Evolutionary conservation across 148 eudicot genomes (phyloP), one percentile per base, ranked within the genome.

Genomic region (Fagopyrum tataricum): DNA sequence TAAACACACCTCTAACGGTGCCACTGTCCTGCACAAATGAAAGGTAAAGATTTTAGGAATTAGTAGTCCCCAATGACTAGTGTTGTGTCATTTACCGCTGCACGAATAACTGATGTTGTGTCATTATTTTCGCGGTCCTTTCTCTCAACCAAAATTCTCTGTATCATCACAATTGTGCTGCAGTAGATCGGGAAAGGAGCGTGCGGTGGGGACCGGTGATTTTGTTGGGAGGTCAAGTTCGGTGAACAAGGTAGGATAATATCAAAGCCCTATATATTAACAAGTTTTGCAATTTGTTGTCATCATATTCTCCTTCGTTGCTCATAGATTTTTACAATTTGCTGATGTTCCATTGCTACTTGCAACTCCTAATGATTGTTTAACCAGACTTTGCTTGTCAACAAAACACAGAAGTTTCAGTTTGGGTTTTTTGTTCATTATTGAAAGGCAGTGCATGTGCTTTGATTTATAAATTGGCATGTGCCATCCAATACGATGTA

Each of bases 181-280:
- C 67, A 61, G 67, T 26, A 61, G 31, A 26, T n/a, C 37, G 12
- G 67, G 67, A 31, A 41, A 26, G 67, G 40, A 61, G 67, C 42
- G 5, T 61, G 41, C 24, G 17, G 4, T 41, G 10, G 40, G 41
- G 14, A 58, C 37, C 20, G 37, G 64, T n/a, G 40, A 61, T 26
- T 17, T 61, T 6, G 67, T 4, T 61, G 67, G 67, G 39, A 61
- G 42, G 40, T 31, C 41, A 61, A 24, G 8, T 26, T 24, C 67
- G 26, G 44, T 21, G n/a, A 37, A 64, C 15, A 64, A 64, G 43
- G 69, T 64, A 39, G 44, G 68, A 14, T 64, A 42, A 64, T 39
- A 2, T 31, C 31, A 15, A 37, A 64, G 9, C 37, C 43, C 61
- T 7, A n/a, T 64, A 4, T 64, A 31, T 64, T 64, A 64, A 12